Evolutionary conservation across 768 basidiomycete genomes (phyloP), one percentile per base, ranked within the genome.

Genomic region (Leccinum rimulosum): DNA sequence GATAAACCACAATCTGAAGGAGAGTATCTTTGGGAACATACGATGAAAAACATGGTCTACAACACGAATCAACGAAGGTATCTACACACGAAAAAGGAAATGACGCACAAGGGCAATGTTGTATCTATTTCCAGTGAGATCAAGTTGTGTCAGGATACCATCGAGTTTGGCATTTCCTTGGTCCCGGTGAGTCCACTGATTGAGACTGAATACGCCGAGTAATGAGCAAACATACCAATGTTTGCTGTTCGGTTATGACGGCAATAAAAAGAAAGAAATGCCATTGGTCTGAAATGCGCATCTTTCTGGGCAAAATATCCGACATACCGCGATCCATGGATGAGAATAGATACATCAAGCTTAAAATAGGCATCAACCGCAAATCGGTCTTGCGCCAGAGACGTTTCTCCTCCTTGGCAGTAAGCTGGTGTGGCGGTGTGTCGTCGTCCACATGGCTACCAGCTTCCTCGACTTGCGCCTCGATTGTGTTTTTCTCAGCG

Each of bases 11-110:
- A 4, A 47, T 10, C 4, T 40, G 8, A 2, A 40, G 9, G 19
- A 45, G 17, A 28, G 9, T 19, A 22, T 17, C 12, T 1, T 8
- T 45, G 14, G n/a, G 17, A 9, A 71, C 84, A 56, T 65, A 88
- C 87, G 45, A 89, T 80, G 67, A 88, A 88, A 65, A 81, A 89
- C 82, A 85, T 84, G 0, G 86, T 87, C 86, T 88, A 54, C 8
- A 28, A 31, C 3, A 33, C 12, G 6, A 19, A 30, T 61, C 4
- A 51, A 38, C 27, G n/a, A 15, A 22, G 2, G 2, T 5, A 5
- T 58, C 28, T 38, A 17, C 17, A 22, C 19, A 22, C 14, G 9
- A 25, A 33, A 7, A 15, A 30, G n/a, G 7, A 50, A n/a, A 6
- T 3, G 15, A 52, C 77, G 15, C 50, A 88, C 87, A 68, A 89